Base-by-base conservation (phyloP, 163 green algal species). In the Volvox carteri region DNA sequence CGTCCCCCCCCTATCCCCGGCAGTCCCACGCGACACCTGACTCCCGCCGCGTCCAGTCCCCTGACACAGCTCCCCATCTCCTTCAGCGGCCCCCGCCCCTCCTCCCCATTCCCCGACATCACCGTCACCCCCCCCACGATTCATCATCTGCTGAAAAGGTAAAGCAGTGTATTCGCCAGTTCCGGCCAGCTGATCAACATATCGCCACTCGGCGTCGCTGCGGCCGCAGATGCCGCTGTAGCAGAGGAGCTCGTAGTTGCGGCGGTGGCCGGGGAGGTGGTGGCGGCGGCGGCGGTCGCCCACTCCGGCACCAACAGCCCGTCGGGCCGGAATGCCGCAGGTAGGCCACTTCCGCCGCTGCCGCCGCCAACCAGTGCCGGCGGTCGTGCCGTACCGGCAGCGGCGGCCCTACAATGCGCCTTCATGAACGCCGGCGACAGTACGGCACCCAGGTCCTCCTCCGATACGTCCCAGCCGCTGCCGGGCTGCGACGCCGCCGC, bases 391-490 rank as follows among this genome's bases (percentile, higher is more conserved):
- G 65, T 28, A 4, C 83, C 83, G 42, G 83, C 62, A 23, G 67
- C 48, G 30, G 83, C 48, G 0, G 67, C 83, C 21, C 68, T 33
- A 4, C 21, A 62, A 37, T 83, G 50, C 48, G 37, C 1, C 25
- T 50, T 35, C 48, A 88, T 50, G n/a, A 88, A 46, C 19, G 28
- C 84, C 19, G 54, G 41, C 28, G 44, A 67, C 54, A 84, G 39
- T 33, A 89, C 84, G 52, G 70, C 84, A 39, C 52, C 72, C 37
- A 89, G n/a, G 30, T 84, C 72, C 30, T 1, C n/a, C 70, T 84
- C 84, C 39, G 72, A 84, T 30, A 89, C 84, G 41, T 89, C 84
- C 84, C 84, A 89, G 72, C 84, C 84, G 42, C 72, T 84, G 37
- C 84, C 84, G 4, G 84, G 84, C 84, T 83, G 50, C 39, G 54